These are phyloP conservation scores for Candida sp. DNA, from an alignment of 1,139 yeast species.

Conservation along the genomic window DNA sequence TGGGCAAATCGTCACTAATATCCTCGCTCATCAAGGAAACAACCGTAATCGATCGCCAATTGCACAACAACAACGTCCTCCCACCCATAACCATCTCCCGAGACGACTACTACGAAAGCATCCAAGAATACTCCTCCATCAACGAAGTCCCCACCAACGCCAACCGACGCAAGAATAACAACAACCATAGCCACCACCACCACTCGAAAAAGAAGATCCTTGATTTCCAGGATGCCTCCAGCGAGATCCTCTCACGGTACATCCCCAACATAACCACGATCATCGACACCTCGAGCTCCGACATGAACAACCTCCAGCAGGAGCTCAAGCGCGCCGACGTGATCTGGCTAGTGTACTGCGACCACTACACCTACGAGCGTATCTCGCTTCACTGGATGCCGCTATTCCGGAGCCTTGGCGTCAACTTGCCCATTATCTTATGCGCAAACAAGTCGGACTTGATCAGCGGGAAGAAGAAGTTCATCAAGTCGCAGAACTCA, in stretches of 20 bases:
- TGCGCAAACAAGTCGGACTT: conserved; percentile 85
- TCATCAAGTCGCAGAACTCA: conserved; percentile 41
- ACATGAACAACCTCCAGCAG: conserved; percentile 59
- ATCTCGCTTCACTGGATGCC: conserved; percentile 95
- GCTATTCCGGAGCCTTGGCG: conserved; percentile 88
- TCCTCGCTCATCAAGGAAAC: conserved; percentile 84
- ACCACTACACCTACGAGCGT: conserved; percentile 93
- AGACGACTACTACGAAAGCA: conserved; percentile 40
- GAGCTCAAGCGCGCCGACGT: conserved; percentile 90
- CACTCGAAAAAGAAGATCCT: conserved; percentile 9
- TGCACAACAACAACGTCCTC: conserved; percentile 70
- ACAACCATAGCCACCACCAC: conserved; percentile 6
- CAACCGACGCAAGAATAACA: conserved; percentile 1
- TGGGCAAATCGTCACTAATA: conserved; percentile 80
- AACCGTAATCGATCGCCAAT: conserved; percentile 51
- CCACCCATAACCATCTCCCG: conserved; percentile 78
- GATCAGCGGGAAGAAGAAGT: conserved; percentile 11
- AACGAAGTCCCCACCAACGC: conserved; percentile 3
- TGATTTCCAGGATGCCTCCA: conserved; percentile 12
- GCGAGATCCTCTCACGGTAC: conserved; percentile 38
- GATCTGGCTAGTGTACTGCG: conserved; percentile 91
- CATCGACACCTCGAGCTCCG: conserved; percentile 80
- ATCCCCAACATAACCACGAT: conserved; percentile 74
- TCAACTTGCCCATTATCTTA: conserved; percentile 88
- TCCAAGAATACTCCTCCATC: conserved; percentile 21